Evolutionary conservation across 352 stramenopile species (phyloP), one percentile per base, ranked within the genome.

Genomic region (Paralagenidium karlingii): DNA sequence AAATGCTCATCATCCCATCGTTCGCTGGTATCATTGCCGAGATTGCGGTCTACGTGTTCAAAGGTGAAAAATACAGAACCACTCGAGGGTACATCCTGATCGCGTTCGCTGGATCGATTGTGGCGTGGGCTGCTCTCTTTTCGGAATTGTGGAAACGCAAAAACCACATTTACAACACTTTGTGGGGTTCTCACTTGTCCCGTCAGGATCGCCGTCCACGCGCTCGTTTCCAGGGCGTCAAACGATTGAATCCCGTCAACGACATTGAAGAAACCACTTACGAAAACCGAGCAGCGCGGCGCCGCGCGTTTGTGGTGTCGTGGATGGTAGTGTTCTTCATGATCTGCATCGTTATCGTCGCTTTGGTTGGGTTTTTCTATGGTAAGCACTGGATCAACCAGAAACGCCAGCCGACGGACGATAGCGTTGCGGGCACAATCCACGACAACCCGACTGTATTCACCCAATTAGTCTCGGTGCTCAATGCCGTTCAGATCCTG

Each of bases 401-500:
- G 8, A 40, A 75, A 30, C 80, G 79, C 41, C 53, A 56, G n/a
- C 57, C 47, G 3, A 29, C 56, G 6, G 22, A 34, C 51, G 19
- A 38, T 52, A 11, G 9, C 58, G n/a, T 46, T 58, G 24, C 20
- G 46, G 4, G n/a, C 19, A n/a, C n/a, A n/a, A n/a, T n/a, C n/a
- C 30, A 11, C 38, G 45, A 13, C 57, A 39, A 7, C 30, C 45
- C 9, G 38, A n/a, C n/a, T n/a, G n/a, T n/a, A n/a, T 32, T 64
- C 28, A 82, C 63, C 19, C 58, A 70, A n/a, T 51, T 40, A 24
- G 58, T 74, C 47, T 76, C 76, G 28, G 58, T 71, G 10, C 44
- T 60, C 21, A 87, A 90, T 43, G 82, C 84, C 0, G 49, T 99
- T 7, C 80, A 89, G 47, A 95, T 98, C 58, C 57, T 94, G 36